A percentile compares a stretch with the other conserved stretches of the same genome.
These are phyloP conservation scores for Yamadazyma nakazawae DNA, from an alignment of 805 yeast species.

Conservation along the genomic window DNA sequence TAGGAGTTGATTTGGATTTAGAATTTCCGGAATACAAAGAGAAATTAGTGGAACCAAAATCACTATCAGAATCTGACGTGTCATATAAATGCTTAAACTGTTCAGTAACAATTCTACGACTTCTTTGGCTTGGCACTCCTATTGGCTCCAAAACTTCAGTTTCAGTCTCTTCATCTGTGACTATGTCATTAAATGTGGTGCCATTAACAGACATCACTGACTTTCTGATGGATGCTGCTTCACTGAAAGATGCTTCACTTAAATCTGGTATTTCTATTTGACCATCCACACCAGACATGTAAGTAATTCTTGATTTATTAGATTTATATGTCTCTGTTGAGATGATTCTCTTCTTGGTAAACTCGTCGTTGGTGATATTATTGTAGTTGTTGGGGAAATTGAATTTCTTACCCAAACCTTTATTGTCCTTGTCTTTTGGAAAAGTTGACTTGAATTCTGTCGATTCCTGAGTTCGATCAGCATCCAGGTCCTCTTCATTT, in stretches of 20 bases:
- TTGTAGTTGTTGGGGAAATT: conserved; percentile 34
- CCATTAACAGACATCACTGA: conserved; percentile 17
- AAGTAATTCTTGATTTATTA: conserved; percentile 16
- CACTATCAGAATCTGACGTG: conserved; percentile 30
- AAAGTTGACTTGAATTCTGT: conserved; percentile 7
- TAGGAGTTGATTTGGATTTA: conserved; percentile 22
- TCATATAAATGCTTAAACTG: conserved; percentile 23
- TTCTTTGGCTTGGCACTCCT: conserved; percentile 33
- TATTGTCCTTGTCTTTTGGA: conserved; percentile 21
- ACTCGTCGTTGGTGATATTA: conserved; percentile 32
- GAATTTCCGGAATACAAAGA: conserved; percentile 16
- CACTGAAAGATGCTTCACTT: conserved; percentile 20
- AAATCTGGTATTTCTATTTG: conserved; percentile 44
- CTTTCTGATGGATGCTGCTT: conserved; percentile 11
- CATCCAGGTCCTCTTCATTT: conserved; percentile 9
- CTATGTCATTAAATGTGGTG: conserved; percentile 24
- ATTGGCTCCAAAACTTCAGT: conserved; percentile 28
- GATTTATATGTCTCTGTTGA: conserved; percentile 15
- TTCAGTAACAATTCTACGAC: conserved; percentile 24
- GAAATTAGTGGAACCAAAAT: conserved; percentile 23
- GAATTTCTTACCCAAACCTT: conserved; percentile 34
- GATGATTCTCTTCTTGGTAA: conserved; percentile 14
- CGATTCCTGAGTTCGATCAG: conserved; percentile 5
- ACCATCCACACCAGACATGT: conserved; percentile 21
- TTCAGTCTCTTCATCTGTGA: conserved; percentile 20